Evolutionary conservation across 2,329 filamentous ascomycete genomes (phyloP), one percentile per base, ranked within the genome.

Genomic region (Pyrenochaeta sp.): DNA sequence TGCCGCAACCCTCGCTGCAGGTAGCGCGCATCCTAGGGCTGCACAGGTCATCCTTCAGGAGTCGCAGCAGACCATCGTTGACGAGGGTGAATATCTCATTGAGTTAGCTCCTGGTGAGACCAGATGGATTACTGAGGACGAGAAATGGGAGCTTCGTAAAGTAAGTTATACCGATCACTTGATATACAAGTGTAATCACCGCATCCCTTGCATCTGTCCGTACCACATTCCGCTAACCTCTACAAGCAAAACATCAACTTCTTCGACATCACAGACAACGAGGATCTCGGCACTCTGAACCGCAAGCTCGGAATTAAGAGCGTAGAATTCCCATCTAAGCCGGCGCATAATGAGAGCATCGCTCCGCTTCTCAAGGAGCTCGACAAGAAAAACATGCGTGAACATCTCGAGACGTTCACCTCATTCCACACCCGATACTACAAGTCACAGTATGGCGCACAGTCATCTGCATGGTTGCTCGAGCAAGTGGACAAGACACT

Each of bases 141-240:
- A 96, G 76, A 99, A 97, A 74, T 96, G 93, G 91, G 85, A 87
- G 71, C 76, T 97, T 53, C 86, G 88, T 65, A 81, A 90, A 58
- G 91, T 95, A 81, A 44, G 83, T 74, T n/a, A n/a, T n/a, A n/a
- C n/a, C n/a, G n/a, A n/a, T n/a, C n/a, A n/a, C n/a, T 10, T 9
- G 15, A 9, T 34, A 18, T 34, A 22, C 2, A 19, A 6, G 6
- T 22, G 9, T 4, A 4, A 20, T 7, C 10, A 17, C 15, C 15
- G 14, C 7, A 42, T 7, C 7, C 10, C 11, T 6, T 19, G 15
- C 24, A 40, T 31, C 17, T 21, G 4, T 23, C 31, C 4, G 20
- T 21, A 13, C 29, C 41, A 18, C 23, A 13, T 28, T 8, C 17
- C 9, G 36, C 64, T 71, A 24, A 69, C 51, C 47, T 30, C n/a